These are phyloP conservation scores for Hyaloscypha finlandica DNA, from an alignment of 495 filamentous ascomycete genomes.

Conservation along the genomic window DNA sequence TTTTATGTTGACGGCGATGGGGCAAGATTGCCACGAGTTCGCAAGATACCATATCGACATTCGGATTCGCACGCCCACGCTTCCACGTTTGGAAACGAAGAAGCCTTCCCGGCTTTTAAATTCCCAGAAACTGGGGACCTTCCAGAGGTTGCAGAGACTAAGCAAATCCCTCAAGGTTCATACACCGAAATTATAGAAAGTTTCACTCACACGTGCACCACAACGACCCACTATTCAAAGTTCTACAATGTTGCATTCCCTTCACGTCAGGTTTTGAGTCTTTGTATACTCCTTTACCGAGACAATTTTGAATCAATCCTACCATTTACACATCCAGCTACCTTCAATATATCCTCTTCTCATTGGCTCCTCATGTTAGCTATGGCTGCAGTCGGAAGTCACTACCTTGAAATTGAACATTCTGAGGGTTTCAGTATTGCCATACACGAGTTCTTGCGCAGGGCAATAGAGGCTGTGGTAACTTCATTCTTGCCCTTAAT, in stretches of 20 bases:
- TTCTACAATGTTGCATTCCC: constrained; percentile 45
- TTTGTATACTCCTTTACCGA: constrained; percentile 41
- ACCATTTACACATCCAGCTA: constrained; percentile 47
- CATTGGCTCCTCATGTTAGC: constrained; percentile 49
- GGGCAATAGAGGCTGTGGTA: constrained; percentile 41
- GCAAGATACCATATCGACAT: constrained; percentile 30
- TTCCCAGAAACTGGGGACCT: constrained; percentile 28
- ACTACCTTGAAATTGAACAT: constrained; percentile 36
- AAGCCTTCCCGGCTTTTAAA: constrained; percentile 14
- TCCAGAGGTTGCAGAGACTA: constrained; percentile 20
- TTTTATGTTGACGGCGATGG: constrained; percentile 43
- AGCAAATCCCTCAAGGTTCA: constrained; percentile 35
- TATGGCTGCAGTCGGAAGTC: constrained; percentile 48
- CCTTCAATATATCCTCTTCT: constrained; percentile 41
- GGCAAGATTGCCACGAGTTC: constrained; percentile 36
- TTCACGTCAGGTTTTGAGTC: constrained; percentile 33
- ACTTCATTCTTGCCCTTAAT: constrained; percentile 7
- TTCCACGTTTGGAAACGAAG: constrained; percentile 14
- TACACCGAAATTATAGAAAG: constrained; percentile 41
- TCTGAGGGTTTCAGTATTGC: constrained; percentile 36
- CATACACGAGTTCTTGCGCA: constrained; percentile 48
- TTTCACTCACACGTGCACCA: constrained; percentile 42
- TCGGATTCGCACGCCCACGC: constrained; percentile 19
- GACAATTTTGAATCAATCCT: constrained; percentile 47
- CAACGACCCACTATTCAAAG: constrained; percentile 38